Evolutionary conservation across 345 rosid genomes (phyloP).

Genomic region (Citrus hindsii): DNA sequence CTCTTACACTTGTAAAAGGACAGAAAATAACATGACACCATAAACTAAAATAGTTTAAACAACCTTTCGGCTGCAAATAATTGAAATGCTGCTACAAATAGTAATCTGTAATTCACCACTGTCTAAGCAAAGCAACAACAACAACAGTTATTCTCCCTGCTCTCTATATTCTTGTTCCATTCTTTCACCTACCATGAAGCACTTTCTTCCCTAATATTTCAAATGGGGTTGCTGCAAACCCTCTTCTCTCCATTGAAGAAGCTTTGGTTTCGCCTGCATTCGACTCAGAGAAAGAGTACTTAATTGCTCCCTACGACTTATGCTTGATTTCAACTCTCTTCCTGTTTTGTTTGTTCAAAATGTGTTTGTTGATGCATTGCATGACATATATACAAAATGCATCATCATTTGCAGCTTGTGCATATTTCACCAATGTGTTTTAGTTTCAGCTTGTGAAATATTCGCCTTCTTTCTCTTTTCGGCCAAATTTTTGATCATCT

Average conservation of each 20-base stretch:
- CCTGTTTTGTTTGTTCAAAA: background rate
- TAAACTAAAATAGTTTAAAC: background rate
- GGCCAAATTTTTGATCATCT: background rate
- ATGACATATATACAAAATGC: too few relatives aligned
- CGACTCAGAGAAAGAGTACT: slow-evolving; percentile 27
- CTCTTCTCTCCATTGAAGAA: slow-evolving; percentile 40
- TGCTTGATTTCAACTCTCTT: background rate
- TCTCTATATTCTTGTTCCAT: slow-evolving; percentile 11
- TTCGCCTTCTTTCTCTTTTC: background rate
- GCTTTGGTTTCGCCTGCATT: slow-evolving; percentile 31
- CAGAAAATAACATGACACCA: slow-evolving; percentile 16
- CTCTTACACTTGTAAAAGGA: slow-evolving; percentile 6
- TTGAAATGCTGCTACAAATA: slow-evolving; percentile 10
- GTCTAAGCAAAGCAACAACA: slow-evolving; percentile 19
- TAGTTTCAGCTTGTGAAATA: too few relatives aligned
- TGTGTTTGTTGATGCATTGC: too few relatives aligned
- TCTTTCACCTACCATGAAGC: slow-evolving; percentile 19
- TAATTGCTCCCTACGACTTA: background rate
- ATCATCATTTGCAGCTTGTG: background rate
- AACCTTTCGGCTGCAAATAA: slow-evolving; percentile 9
- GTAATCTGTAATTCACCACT: slow-evolving; percentile 6
- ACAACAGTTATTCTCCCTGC: background rate
- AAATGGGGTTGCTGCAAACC: slow-evolving; percentile 37
- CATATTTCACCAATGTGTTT: background rate
- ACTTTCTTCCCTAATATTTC: background rate